These are phyloP conservation scores for Dionaea muscipula DNA, from an alignment of 179 eudicot species.

Conservation along the genomic window DNA sequence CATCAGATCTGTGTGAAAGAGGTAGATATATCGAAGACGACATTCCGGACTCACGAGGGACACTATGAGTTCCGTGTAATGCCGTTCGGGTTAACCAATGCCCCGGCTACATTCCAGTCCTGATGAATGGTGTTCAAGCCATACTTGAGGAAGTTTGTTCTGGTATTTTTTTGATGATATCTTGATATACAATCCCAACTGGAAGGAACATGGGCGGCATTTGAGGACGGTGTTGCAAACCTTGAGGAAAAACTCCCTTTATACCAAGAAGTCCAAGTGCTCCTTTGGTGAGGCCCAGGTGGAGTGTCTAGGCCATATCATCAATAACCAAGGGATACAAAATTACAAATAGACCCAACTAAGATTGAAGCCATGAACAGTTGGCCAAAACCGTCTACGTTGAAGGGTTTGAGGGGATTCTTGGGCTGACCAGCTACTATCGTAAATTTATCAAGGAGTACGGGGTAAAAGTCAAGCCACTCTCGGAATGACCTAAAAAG, in stretches of 20 bases:
- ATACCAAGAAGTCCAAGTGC: neutral
- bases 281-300: neutral
- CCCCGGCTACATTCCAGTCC: neutral
- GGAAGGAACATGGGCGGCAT: no score
- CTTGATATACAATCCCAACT: neutral
- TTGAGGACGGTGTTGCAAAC: neutral
- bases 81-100: neutral
- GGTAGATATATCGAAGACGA: neutral
- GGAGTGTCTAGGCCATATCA: constrained; percentile 5
- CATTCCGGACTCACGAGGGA: neutral
- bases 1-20: neutral
- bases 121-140: neutral
- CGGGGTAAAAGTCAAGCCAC: no score
- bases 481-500: neutral
- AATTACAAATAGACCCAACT: neutral
- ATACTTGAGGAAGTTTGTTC: neutral
- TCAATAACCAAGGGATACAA: neutral
- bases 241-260: neutral
- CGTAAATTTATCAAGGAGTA: neutral
- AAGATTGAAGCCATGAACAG: neutral
- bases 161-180: neutral
- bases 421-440: neutral
- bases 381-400: neutral
- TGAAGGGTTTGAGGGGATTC: neutral
- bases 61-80: neutral